Evolutionary conservation across 805 yeast species (phyloP).

Genomic region (Yamadazyma ubonensis): DNA sequence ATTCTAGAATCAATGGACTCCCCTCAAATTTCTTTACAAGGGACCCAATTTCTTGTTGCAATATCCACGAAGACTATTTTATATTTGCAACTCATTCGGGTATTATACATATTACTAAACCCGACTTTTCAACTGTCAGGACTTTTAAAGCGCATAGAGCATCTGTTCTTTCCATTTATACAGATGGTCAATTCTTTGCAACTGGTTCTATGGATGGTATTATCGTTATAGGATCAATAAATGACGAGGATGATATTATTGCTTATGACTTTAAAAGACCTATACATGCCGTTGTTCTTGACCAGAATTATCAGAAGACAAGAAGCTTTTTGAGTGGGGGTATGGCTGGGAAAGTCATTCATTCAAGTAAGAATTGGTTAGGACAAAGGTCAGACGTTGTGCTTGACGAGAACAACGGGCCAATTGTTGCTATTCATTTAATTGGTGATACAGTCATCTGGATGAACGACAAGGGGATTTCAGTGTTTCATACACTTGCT

Average conservation of each 20-base stretch:
- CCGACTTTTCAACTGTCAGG: conserved; percentile 60
- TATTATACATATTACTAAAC: conserved; percentile 61
- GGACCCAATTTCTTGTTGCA: conserved; percentile 77
- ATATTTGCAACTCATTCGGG: conserved; percentile 93
- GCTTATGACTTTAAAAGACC: conserved; percentile 88
- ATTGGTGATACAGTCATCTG: conserved; percentile 70
- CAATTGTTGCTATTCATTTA: conserved; percentile 66
- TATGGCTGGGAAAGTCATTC: conserved; percentile 75
- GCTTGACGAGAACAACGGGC: conserved; percentile 60
- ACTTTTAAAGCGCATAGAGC: conserved; percentile 85
- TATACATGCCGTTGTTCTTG: conserved; percentile 80
- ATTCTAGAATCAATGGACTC: conserved; percentile 63
- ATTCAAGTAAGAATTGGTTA: conserved; percentile 82
- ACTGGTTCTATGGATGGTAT: conserved; percentile 95
- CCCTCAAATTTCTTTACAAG: conserved; percentile 69
- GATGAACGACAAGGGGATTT: conserved; percentile 82
- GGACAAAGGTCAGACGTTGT: conserved; percentile 73
- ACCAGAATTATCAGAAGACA: conserved; percentile 60
- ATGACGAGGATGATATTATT: conserved; percentile 58
- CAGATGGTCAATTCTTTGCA: conserved; percentile 75
- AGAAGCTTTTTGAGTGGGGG: conserved; percentile 84
- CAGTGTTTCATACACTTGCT: conserved; percentile 58
- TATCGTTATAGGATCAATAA: conserved; percentile 72
- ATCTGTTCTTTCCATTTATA: conserved; percentile 68
- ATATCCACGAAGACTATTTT: conserved; percentile 57